These are phyloP conservation scores for Ceratocystis harringtonii DNA, from an alignment of 2,329 filamentous ascomycete genomes.

Conservation along the genomic window DNA sequence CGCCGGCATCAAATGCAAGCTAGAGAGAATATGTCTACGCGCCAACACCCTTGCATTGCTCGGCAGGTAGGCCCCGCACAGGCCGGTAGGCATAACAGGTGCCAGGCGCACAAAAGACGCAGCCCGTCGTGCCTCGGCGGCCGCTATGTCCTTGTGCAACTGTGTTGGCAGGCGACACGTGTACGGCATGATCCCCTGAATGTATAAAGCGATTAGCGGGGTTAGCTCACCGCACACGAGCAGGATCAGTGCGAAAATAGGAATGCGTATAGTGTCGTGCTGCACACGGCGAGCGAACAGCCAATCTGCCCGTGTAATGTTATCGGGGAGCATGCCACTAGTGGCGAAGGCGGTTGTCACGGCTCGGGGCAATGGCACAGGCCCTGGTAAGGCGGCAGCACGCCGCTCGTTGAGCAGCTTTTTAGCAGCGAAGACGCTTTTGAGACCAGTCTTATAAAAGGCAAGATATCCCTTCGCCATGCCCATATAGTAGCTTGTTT, in stretches of 20 bases:
- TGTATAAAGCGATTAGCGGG: slow-evolving; percentile 57
- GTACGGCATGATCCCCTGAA: slow-evolving; percentile 58
- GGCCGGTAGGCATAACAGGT: slow-evolving; percentile 25
- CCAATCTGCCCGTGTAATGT: slow-evolving; percentile 48
- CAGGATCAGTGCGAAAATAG: slow-evolving; percentile 61
- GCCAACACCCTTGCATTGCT: slow-evolving; percentile 16
- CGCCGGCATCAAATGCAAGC: slow-evolving; percentile 31
- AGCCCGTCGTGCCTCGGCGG: slow-evolving; percentile 34
- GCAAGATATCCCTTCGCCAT: slow-evolving; percentile 59
- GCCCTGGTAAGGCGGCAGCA: slow-evolving; percentile 13
- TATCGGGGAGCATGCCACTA: slow-evolving; percentile 45
- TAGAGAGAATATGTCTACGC: slow-evolving; percentile 28
- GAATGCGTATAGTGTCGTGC: slow-evolving; percentile 62
- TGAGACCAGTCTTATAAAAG: slow-evolving; percentile 81
- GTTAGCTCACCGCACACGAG: slow-evolving; percentile 75
- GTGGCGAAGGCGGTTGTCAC: slow-evolving; percentile 27
- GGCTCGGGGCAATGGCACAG: slow-evolving; percentile 33
- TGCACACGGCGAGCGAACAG: slow-evolving; percentile 53
- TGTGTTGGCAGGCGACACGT: slow-evolving; percentile 74
- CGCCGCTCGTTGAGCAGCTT: slow-evolving; percentile 33
- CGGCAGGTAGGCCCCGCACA: slow-evolving; percentile 19
- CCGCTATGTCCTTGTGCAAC: slow-evolving; percentile 30
- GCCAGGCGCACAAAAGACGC: slow-evolving; percentile 33
- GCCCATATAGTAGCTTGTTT: slow-evolving; percentile 37
- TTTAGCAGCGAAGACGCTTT: slow-evolving; percentile 56